Conservation (phyloP, 768 basidiomycete species). For the Guyanaporus albipodus region DNA sequence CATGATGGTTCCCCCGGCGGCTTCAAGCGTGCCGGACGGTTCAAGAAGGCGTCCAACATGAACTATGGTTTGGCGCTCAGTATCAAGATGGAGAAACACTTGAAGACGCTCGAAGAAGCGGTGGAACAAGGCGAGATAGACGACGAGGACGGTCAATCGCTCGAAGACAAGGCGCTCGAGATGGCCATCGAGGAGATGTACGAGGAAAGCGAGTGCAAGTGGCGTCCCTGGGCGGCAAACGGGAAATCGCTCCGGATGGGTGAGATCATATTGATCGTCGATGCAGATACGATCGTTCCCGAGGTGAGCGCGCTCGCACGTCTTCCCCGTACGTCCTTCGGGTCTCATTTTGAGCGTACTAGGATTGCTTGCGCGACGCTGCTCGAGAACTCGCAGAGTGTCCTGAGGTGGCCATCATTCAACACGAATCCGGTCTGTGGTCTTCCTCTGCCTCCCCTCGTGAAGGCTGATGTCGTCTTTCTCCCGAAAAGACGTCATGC, state of each 20-base stretch:
- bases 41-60: slow-evolving; percentile 95
- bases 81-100: slow-evolving; percentile 32
- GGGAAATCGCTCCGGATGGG: slow-evolving; percentile 73
- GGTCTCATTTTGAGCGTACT: not conserved
- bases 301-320: slow-evolving; percentile 47
- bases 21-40: slow-evolving; percentile 58
- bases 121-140: slow-evolving; percentile 39
- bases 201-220: slow-evolving; percentile 52
- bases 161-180: slow-evolving; percentile 70
- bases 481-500: slow-evolving; percentile 76
- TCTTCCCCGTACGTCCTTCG: not conserved
- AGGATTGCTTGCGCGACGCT: slow-evolving; percentile 90
- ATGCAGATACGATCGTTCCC: slow-evolving; percentile 86
- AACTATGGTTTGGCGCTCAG: slow-evolving; percentile 63
- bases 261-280: slow-evolving; percentile 78
- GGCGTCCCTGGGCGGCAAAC: slow-evolving; percentile 76
- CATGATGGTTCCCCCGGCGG: slow-evolving; percentile 32
- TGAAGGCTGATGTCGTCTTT: slow-evolving; percentile 25
- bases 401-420: slow-evolving; percentile 87
- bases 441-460: slow-evolving; percentile 3
- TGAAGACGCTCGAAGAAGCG: slow-evolving; percentile 46
- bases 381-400: slow-evolving; percentile 79
- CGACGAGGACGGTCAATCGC: slow-evolving; percentile 32
- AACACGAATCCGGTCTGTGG: slow-evolving; percentile 76
- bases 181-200: slow-evolving; percentile 72